Conservation (phyloP, 768 basidiomycete genomes). For the Rhodocollybia butyracea region DNA sequence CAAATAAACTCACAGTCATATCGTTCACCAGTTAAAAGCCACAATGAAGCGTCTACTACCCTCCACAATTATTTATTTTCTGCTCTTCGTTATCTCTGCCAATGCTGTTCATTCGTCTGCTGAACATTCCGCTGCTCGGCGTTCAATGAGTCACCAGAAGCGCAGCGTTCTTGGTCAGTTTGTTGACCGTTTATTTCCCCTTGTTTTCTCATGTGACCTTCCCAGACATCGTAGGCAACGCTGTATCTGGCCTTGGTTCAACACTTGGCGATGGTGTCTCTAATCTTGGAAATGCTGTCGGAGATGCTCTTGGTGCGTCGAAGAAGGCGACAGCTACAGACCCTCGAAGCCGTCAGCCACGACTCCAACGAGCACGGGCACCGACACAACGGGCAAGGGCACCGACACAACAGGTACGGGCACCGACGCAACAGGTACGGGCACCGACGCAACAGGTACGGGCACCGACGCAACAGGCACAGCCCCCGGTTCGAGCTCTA, state of each 20-base stretch:
- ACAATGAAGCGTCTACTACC: slow-evolving; percentile 4
- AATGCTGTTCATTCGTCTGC: slow-evolving; percentile 5
- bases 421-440: too few relatives aligned
- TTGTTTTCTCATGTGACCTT: background rate
- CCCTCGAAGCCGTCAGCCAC: too few relatives aligned
- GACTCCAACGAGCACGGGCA: background rate
- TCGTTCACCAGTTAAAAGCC: background rate
- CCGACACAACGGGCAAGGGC: too few relatives aligned
- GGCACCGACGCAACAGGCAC: too few relatives aligned
- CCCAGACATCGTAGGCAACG: background rate
- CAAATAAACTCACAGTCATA: background rate
- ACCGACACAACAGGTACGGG: too few relatives aligned
- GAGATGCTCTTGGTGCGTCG: background rate
- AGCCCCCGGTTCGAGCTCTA: too few relatives aligned
- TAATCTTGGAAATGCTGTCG: background rate
- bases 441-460: too few relatives aligned
- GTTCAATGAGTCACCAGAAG: slow-evolving; percentile 3
- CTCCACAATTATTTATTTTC: slow-evolving; percentile 1
- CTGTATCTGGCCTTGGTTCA: background rate
- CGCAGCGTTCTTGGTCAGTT: background rate
- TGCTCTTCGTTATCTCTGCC: slow-evolving; percentile 1
- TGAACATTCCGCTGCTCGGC: slow-evolving; percentile 6
- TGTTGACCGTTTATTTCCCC: background rate
- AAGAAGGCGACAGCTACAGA: too few relatives aligned
- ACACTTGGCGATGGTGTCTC: background rate